Evolutionary conservation across 257 asterid species (phyloP).

Genomic region (Datura wrightii): DNA sequence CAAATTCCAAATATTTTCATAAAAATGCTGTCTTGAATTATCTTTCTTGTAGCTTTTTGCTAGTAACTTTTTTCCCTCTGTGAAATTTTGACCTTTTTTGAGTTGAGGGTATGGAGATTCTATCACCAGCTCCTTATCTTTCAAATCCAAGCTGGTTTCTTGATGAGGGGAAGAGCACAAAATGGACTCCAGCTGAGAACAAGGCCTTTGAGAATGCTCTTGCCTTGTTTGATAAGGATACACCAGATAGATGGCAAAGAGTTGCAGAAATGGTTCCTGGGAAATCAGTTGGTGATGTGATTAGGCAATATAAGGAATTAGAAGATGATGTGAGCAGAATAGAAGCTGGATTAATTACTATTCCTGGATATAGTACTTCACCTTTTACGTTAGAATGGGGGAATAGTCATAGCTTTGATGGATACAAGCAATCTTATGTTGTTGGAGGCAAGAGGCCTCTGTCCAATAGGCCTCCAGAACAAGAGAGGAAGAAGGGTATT

Average conservation of each 20-base stretch:
- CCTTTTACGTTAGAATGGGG: slow-evolving; percentile 93
- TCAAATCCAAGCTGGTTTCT: slow-evolving; percentile 62
- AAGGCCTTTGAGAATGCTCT: slow-evolving; percentile 92
- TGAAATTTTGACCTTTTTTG: slow-evolving; percentile 36
- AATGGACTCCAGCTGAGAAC: slow-evolving; percentile 89
- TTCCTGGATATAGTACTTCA: slow-evolving; percentile 68
- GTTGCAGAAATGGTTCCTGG: slow-evolving; percentile 96
- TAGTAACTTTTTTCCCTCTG: not conserved
- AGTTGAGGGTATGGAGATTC: slow-evolving; percentile 83
- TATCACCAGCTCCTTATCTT: slow-evolving; percentile 64
- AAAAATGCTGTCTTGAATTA: not conserved
- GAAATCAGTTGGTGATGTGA: slow-evolving; percentile 75
- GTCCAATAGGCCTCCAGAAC: slow-evolving; percentile 65
- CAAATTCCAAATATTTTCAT: slow-evolving; percentile 8
- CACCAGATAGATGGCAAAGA: slow-evolving; percentile 89
- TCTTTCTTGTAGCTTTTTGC: not conserved
- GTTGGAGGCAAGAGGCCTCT: slow-evolving; percentile 57
- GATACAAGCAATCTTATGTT: slow-evolving; percentile 50
- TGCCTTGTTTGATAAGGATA: slow-evolving; percentile 76
- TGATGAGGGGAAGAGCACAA: slow-evolving; percentile 59
- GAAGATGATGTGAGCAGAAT: slow-evolving; percentile 88
- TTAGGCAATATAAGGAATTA: slow-evolving; percentile 75
- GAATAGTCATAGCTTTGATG: slow-evolving; percentile 52
- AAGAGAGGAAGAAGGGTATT: slow-evolving; percentile 89
- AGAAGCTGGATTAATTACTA: slow-evolving; percentile 84